Evolutionary conservation across 495 filamentous ascomycete genomes (phyloP), one percentile per base, ranked within the genome.

Genomic region (Lophiotrema nucula): DNA sequence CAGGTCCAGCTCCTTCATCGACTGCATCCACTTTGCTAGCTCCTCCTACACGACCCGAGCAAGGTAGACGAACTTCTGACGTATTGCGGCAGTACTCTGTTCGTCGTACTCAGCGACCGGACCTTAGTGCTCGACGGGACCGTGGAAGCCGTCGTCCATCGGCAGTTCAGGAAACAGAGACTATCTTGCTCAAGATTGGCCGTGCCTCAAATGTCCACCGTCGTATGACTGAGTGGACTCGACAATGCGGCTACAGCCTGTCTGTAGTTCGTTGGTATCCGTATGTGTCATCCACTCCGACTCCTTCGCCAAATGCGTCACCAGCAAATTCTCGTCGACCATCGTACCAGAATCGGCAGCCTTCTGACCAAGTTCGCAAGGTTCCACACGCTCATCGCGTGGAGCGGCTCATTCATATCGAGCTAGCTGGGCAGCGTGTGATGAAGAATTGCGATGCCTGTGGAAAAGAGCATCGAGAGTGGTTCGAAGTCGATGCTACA

Each of bases 231-330:
- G 87, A 97, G 72, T 97, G 95, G 93, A 82, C 83, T 13, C 81
- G 86, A 21, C 95, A 97, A 75, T 99, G 95, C 74, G 88, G 87
- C 1, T 88, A 96, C 69, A 83, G 91, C 47, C 73, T 96, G 10
- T 87, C 86, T 5, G 76, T 99, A 16, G 84, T 97, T 26, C 83
- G 95, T 12, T 97, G 87, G 68, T 99, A 99, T 68, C 93, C 93
- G 2, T 89, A 96, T 69, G 77, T 85, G 0, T 73, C 87, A 18
- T 85, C 72, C 0, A 63, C 64, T n/a, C 60, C 70, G 1, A 54
- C 86, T 0, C 74, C 77, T 0, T 67, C 73, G 12, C 49, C 64
- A 25, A 57, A 70, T 60, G 11, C 51, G 35, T 64, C 68, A 42
- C 71, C 68, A 4, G 70, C 71, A 4, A 12, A 51, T 19, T 65